Percentiles rank a stretch among this genome's conserved stretches.
Evolutionary conservation across 352 stramenopile species (phyloP).

Genomic region (Saprolegnia diclina): DNA sequence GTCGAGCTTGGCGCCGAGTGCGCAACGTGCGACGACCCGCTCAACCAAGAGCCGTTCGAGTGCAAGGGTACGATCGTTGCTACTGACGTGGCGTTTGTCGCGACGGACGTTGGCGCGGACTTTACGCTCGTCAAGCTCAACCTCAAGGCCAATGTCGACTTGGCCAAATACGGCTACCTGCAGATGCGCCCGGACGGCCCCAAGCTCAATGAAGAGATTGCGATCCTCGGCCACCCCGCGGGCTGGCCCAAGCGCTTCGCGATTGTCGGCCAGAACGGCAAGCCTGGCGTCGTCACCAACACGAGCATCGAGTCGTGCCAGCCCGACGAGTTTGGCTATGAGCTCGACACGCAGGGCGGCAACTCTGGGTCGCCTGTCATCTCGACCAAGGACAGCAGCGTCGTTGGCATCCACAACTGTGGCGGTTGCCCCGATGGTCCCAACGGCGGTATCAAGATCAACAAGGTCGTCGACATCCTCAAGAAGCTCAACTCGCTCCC

Average conservation of each 20-base stretch:
- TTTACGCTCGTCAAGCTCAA: slow-evolving; percentile 54
- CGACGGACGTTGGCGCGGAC: slow-evolving; percentile 41
- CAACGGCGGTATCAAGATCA: slow-evolving; percentile 67
- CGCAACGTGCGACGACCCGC: slow-evolving; percentile 15
- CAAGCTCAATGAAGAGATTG: slow-evolving; percentile 30
- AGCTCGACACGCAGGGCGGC: slow-evolving; percentile 53
- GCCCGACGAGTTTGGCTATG: slow-evolving; percentile 46
- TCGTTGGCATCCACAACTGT: slow-evolving; percentile 65
- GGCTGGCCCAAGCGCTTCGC: slow-evolving; percentile 31
- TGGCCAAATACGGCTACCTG: slow-evolving; percentile 30
- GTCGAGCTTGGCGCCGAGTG: slow-evolving; percentile 53
- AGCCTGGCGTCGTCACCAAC: slow-evolving; percentile 37
- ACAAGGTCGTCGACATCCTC: slow-evolving; percentile 57
- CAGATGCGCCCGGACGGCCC: slow-evolving; percentile 29
- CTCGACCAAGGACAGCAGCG: slow-evolving; percentile 43
- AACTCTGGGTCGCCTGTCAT: slow-evolving; percentile 58
- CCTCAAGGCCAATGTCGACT: slow-evolving; percentile 25
- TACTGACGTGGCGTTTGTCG: slow-evolving; percentile 34
- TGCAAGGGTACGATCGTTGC: slow-evolving; percentile 39
- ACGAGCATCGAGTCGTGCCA: slow-evolving; percentile 36
- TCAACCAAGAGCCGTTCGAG: slow-evolving; percentile 30
- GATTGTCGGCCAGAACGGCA: slow-evolving; percentile 29
- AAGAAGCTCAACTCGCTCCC: slow-evolving; percentile 43
- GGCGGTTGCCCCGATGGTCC: slow-evolving; percentile 42
- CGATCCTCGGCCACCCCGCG: slow-evolving; percentile 28